Evolutionary conservation across 2,329 filamentous ascomycete genomes (phyloP).

Genomic region (Cytospora mali): DNA sequence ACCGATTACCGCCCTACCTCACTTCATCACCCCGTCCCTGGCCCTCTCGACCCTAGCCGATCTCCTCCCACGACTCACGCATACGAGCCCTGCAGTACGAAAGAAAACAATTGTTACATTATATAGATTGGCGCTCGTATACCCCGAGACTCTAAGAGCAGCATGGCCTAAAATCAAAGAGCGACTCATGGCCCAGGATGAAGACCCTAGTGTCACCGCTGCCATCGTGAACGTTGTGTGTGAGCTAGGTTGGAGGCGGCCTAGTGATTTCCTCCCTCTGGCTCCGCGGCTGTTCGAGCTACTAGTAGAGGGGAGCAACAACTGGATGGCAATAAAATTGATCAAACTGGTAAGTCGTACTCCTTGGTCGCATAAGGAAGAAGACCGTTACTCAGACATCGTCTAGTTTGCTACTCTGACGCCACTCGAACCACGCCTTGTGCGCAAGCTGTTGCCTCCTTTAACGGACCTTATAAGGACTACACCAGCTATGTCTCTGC

Average conservation of each 20-base stretch:
- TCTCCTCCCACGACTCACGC: constrained; percentile 80
- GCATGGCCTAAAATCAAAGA: constrained; percentile 99
- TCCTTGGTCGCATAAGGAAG: not conserved
- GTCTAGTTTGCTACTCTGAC: constrained; percentile 88
- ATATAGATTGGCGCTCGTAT: constrained; percentile 92
- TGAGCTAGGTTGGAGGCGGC: constrained; percentile 90
- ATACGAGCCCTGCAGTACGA: constrained; percentile 81
- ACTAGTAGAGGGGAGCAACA: constrained; percentile 88
- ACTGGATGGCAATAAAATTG: constrained; percentile 99
- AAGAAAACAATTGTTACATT: constrained; percentile 97
- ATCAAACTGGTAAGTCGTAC: constrained; percentile 78
- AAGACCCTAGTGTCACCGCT: constrained; percentile 91
- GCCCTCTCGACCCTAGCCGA: constrained; percentile 88
- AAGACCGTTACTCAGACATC: constrained; percentile 10
- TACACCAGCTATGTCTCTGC: constrained; percentile 93
- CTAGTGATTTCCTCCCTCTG: constrained; percentile 89
- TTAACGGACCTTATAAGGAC: constrained; percentile 92
- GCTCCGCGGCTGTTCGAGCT: constrained; percentile 92
- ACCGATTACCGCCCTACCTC: constrained; percentile 86
- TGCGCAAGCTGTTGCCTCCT: constrained; percentile 88
- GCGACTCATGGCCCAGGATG: constrained; percentile 82
- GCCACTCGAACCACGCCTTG: constrained; percentile 85
- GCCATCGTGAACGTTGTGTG: constrained; percentile 97
- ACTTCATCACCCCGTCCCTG: constrained; percentile 90
- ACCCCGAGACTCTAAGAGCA: constrained; percentile 87